Percentiles rank a stretch among this genome's conserved stretches.
Conservation (phyloP, 371 early-diverging fungal genomes). For the Rhizomucor pusillus region DNA sequence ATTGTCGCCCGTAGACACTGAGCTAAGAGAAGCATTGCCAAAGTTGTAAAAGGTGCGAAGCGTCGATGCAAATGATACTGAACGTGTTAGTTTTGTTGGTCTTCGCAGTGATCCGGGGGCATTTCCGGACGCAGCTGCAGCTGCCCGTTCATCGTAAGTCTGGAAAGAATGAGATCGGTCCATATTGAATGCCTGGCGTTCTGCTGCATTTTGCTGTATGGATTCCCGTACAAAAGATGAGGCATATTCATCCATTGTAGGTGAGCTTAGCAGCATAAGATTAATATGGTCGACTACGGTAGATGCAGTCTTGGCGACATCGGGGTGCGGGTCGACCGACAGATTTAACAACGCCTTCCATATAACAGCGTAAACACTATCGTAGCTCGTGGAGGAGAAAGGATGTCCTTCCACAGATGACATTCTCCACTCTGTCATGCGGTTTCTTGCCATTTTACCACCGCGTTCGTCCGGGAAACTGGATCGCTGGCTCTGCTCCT, state of each 20-base stretch:
- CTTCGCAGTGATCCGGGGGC: constrained; percentile 15
- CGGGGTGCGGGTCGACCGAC: constrained; percentile 76
- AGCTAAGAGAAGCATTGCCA: constrained; percentile 24
- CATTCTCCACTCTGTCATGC: constrained; percentile 27
- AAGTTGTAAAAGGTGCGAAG: constrained; percentile 50
- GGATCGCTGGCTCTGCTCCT: constrained; percentile 33
- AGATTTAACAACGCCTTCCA: constrained; percentile 80
- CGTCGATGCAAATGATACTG: constrained; percentile 50
- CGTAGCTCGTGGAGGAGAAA: constrained; percentile 42
- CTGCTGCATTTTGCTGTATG: constrained; percentile 14
- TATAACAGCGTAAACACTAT: constrained; percentile 60
- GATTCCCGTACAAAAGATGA: constrained; percentile 33
- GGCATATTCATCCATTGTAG: constrained; percentile 38
- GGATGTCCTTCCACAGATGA: constrained; percentile 19
- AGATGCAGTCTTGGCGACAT: constrained; percentile 64
- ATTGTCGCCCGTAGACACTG: constrained; percentile 13
- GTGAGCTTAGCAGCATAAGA: constrained; percentile 40
- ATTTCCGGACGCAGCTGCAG: constrained; percentile 8
- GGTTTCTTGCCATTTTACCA: constrained; percentile 3
- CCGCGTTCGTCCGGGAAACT: constrained; percentile 16
- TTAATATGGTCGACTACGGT: constrained; percentile 76
- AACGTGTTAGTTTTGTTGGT: constrained; percentile 40
- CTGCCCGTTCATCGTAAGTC: constrained; percentile 13
- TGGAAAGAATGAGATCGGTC: constrained; percentile 27
- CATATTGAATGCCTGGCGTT: constrained; percentile 4